phyloP scores from a whole-genome alignment of 768 basidiomycete species.

The Tylopilus sp. region DNA sequence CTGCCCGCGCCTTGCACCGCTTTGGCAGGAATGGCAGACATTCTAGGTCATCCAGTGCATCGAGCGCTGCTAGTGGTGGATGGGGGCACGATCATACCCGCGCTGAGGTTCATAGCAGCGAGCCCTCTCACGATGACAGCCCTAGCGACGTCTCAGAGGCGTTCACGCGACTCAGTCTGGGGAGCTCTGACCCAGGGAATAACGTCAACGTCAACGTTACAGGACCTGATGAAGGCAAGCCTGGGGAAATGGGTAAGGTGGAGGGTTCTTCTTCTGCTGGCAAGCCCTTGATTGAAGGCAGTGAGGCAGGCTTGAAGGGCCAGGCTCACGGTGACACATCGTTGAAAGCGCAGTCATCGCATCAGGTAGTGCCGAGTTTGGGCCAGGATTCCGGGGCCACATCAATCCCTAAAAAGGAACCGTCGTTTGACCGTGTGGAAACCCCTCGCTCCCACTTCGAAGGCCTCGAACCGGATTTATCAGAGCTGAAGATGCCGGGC shows the following conservation, averaged over 20 bases:
- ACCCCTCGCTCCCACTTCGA: constrained; percentile 1
- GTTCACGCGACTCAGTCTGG: constrained; percentile 28
- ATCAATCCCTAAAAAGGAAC: background rate
- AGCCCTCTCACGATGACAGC: constrained; percentile 33
- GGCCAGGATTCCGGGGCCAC: constrained; percentile 4
- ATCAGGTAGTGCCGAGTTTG: background rate
- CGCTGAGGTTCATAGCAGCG: constrained; percentile 29
- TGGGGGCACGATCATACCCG: constrained; percentile 34
- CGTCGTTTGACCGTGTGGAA: constrained; percentile 1
- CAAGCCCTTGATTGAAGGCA: constrained; percentile 19
- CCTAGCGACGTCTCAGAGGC: constrained; percentile 19
- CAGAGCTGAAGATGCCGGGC: constrained; percentile 47
- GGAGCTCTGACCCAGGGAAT: constrained; percentile 33
- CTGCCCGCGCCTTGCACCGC: constrained; percentile 40
- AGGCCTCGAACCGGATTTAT: constrained; percentile 32
- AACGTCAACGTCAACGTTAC: constrained; percentile 43
- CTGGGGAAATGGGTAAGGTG: constrained; percentile 22
- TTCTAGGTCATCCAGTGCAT: constrained; percentile 25
- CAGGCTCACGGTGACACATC: background rate
- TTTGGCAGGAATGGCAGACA: constrained; percentile 26
- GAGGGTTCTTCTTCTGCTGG: constrained; percentile 18
- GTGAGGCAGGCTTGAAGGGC: constrained; percentile 15
- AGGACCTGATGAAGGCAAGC: constrained; percentile 25
- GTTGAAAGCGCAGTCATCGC: constrained; percentile 1
- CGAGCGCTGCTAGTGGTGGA: constrained; percentile 33